Percentiles rank a stretch among this genome's conserved stretches.
Evolutionary conservation across 768 basidiomycete species (phyloP).

Genomic region (Amanita jacksonii): DNA sequence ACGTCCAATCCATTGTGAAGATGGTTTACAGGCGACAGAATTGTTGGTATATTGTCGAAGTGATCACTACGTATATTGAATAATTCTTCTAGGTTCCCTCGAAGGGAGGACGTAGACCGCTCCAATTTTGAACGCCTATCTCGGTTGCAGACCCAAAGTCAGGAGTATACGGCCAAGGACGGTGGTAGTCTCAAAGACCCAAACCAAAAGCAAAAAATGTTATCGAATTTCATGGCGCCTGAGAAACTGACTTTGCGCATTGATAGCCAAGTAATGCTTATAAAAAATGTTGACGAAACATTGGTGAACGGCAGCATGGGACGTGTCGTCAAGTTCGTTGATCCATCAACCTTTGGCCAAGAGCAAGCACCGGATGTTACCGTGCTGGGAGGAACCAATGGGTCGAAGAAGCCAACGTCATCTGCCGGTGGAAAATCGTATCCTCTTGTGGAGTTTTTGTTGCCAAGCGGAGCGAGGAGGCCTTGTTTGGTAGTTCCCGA

Average conservation of each 20-base stretch:
- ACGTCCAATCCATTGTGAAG: conserved; percentile 62
- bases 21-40: conserved; percentile 85
- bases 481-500: conserved; percentile 59
- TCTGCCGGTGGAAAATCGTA: conserved; percentile 22
- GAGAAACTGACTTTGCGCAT: conserved; percentile 55
- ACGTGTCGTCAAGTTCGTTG: conserved; percentile 64
- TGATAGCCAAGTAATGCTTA: conserved; percentile 89
- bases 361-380: conserved; percentile 24
- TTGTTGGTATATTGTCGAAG: conserved; percentile 44
- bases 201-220: conserved; percentile 62
- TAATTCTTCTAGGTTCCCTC: conserved; percentile 59
- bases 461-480: conserved; percentile 46
- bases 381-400: conserved; percentile 22
- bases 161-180: conserved; percentile 51
- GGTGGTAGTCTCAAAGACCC: conserved; percentile 45
- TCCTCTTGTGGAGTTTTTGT: conserved; percentile 73
- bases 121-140: conserved; percentile 69
- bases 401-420: conserved; percentile 18
- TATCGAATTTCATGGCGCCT: conserved; percentile 90
- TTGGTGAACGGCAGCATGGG: conserved; percentile 96
- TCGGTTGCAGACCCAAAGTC: conserved; percentile 42
- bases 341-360: conserved; percentile 37
- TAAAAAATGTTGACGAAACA: conserved; percentile 86
- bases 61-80: background rate
- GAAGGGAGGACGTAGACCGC: conserved; percentile 83